These are phyloP conservation scores for Fonsecaea pugnacius DNA, from an alignment of 2,329 filamentous ascomycete genomes.

Conservation along the genomic window DNA sequence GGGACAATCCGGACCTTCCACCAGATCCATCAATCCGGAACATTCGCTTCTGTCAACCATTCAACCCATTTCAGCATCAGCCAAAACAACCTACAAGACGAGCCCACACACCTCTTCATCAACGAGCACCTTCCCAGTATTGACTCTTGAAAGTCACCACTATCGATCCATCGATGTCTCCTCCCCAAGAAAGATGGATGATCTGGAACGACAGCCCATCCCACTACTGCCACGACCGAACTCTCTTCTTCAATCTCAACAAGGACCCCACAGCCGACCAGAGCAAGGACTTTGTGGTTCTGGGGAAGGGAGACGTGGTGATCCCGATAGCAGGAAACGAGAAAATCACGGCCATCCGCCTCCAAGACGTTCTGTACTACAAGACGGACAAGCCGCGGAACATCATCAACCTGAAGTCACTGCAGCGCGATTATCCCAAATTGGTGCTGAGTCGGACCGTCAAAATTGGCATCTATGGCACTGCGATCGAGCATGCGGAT, in stretches of 20 bases:
- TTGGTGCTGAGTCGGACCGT: neutral
- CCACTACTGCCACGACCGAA: slow-evolving; percentile 12
- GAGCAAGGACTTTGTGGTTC: neutral
- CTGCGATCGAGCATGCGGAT: slow-evolving; percentile 10
- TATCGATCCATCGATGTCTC: slow-evolving; percentile 12
- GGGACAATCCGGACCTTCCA: neutral
- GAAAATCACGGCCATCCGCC: neutral
- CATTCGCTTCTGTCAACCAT: neutral
- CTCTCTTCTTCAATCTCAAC: slow-evolving; percentile 10
- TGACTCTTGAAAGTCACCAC: neutral
- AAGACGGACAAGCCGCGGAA: slow-evolving; percentile 5
- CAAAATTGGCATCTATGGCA: slow-evolving; percentile 1
- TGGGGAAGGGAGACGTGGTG: slow-evolving; percentile 10
- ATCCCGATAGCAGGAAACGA: neutral
- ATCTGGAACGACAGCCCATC: slow-evolving; percentile 11
- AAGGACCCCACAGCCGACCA: neutral
- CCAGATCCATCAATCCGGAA: neutral
- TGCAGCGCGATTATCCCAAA: slow-evolving; percentile 7
- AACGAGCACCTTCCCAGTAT: neutral
- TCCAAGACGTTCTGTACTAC: slow-evolving; percentile 12
- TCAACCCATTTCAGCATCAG: neutral
- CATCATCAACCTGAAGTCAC: slow-evolving; percentile 1
- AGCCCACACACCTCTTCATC: neutral
- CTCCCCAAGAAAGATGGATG: slow-evolving; percentile 8
- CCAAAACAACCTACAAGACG: neutral